Conservation (phyloP, 805 yeast species). For the Wickerhamiella dianesei region DNA sequence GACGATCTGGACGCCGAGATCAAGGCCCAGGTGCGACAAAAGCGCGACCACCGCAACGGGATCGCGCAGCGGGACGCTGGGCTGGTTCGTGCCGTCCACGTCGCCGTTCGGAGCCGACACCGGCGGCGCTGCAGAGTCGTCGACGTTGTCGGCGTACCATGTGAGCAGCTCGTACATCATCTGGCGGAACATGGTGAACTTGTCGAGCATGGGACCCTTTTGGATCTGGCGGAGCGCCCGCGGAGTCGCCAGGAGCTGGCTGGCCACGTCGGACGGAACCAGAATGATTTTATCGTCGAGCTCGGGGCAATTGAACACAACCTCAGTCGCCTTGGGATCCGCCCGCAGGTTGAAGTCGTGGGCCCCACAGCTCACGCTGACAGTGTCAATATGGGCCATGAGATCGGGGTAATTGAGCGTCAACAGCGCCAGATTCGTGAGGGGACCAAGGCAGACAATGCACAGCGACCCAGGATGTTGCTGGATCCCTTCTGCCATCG, state of each 20-base stretch:
- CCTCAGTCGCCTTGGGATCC: constrained; percentile 64
- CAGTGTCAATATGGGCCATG: constrained; percentile 33
- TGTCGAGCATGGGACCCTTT: constrained; percentile 23
- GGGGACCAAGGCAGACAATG: constrained; percentile 62
- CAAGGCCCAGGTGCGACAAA: constrained; percentile 27
- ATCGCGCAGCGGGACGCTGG: constrained; percentile 63
- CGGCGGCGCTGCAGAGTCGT: constrained; percentile 16
- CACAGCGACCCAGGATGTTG: constrained; percentile 37
- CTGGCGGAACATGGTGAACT: constrained; percentile 35
- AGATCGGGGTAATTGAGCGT: constrained; percentile 43
- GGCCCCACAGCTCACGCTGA: constrained; percentile 69
- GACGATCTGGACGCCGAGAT: constrained; percentile 17
- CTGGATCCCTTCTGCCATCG: constrained; percentile 33
- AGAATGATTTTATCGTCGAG: constrained; percentile 38
- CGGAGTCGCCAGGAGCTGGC: constrained; percentile 42
- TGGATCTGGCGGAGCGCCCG: constrained; percentile 30
- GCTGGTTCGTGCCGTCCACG: not conserved
- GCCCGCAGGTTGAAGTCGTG: constrained; percentile 59
- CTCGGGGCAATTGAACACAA: constrained; percentile 35
- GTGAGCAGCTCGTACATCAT: constrained; percentile 42
- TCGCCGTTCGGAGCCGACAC: constrained; percentile 28
- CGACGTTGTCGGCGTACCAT: constrained; percentile 36
- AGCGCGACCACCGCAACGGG: constrained; percentile 56
- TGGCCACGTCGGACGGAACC: constrained; percentile 59
- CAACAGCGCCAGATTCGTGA: constrained; percentile 56